These are phyloP conservation scores for Penicillium sp. DNA, from an alignment of 2,329 filamentous ascomycete species.

Conservation along the genomic window DNA sequence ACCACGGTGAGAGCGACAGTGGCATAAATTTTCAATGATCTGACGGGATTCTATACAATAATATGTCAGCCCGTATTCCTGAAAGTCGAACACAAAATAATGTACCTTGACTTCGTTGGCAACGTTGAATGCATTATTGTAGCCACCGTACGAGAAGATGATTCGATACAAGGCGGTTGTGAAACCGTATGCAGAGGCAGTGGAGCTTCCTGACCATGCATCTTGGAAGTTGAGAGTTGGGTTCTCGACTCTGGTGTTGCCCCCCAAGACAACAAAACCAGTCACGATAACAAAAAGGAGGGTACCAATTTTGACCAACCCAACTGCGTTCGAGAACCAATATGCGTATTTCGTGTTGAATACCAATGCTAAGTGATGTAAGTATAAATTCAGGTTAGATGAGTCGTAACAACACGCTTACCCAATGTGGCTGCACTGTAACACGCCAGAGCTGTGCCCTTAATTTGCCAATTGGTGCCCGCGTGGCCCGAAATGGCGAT, in stretches of 20 bases:
- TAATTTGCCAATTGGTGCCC: conserved; percentile 63
- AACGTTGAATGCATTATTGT: conserved; percentile 62
- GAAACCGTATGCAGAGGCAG: conserved; percentile 48
- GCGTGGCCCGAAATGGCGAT: conserved; percentile 56
- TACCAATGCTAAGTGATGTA: conserved; percentile 41
- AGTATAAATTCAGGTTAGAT: neutral
- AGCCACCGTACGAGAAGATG: conserved; percentile 60
- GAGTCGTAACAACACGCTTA: conserved; percentile 34
- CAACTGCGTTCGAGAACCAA: conserved; percentile 58
- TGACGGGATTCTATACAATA: conserved; percentile 54
- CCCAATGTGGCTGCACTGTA: conserved; percentile 61
- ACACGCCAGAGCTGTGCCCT: conserved; percentile 65
- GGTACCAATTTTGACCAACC: conserved; percentile 61
- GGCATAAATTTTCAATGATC: conserved; percentile 41
- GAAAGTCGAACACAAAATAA: neutral
- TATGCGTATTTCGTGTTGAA: conserved; percentile 61
- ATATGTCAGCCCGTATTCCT: neutral
- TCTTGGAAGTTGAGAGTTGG: conserved; percentile 57
- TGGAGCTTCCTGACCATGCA: conserved; percentile 54
- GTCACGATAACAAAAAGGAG: conserved; percentile 63
- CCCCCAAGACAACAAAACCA: conserved; percentile 63
- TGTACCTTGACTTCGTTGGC: conserved; percentile 59
- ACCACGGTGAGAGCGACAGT: conserved; percentile 2
- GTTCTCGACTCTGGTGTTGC: conserved; percentile 52
- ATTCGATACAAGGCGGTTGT: conserved; percentile 62